Conservation (phyloP, 2,329 filamentous ascomycete genomes). For the Diaporthe velutina region DNA sequence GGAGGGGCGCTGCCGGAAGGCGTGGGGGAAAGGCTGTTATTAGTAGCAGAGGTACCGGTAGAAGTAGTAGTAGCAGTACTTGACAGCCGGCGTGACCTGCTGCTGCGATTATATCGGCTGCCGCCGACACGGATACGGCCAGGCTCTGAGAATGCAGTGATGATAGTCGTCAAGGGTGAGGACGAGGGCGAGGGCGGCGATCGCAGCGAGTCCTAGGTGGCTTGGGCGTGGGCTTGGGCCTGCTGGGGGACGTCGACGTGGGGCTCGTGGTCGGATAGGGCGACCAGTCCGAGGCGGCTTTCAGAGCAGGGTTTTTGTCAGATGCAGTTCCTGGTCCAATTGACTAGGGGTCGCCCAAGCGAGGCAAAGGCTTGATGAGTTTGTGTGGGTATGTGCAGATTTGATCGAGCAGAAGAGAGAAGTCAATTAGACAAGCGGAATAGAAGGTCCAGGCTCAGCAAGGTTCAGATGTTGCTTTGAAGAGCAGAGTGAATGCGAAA, state of each 20-base stretch:
- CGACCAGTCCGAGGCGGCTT: slow-evolving; percentile 11
- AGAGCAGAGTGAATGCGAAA: not conserved
- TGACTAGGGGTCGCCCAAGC: not conserved
- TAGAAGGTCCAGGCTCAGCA: not conserved
- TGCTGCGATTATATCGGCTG: not conserved
- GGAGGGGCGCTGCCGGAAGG: not conserved
- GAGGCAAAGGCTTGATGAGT: not conserved
- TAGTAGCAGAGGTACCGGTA: not conserved
- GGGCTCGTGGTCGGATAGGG: slow-evolving; percentile 14
- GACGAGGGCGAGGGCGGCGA: slow-evolving; percentile 19
- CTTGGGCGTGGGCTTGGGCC: slow-evolving; percentile 10
- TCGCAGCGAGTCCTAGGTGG: slow-evolving; percentile 24
- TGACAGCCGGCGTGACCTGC: not conserved
- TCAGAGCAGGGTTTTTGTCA: slow-evolving; percentile 10
- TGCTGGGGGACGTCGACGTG: slow-evolving; percentile 2
- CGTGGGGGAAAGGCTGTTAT: not conserved
- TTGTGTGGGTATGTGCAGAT: not conserved
- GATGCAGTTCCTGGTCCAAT: slow-evolving; percentile 11
- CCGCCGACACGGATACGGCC: not conserved
- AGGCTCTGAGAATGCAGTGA: slow-evolving; percentile 22
- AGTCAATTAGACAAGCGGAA: not conserved
- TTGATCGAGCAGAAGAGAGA: slow-evolving; percentile 3
- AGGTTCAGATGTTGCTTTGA: not conserved
- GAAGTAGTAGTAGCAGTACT: not conserved
- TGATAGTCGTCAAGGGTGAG: not conserved